Evolutionary conservation across 352 stramenopile species (phyloP).

Genomic region (Hyaloperonospora arabidopsidis): DNA sequence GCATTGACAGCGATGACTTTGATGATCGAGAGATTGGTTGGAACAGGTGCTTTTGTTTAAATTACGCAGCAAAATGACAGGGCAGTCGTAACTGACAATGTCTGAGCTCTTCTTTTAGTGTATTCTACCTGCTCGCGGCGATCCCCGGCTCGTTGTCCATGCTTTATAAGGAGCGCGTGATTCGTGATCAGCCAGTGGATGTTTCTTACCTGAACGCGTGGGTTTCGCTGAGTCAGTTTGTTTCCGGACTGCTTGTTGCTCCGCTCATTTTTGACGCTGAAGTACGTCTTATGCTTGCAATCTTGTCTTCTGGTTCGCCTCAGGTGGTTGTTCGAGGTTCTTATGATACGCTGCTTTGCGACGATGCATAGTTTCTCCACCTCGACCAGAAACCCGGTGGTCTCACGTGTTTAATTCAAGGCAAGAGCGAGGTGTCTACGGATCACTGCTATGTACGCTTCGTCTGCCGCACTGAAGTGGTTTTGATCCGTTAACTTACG

Average conservation of each 20-base stretch:
- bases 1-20: constrained; percentile 49
- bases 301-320: no score
- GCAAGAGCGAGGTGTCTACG: constrained; percentile 50
- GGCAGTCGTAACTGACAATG: constrained; percentile 1
- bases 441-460: constrained; percentile 68
- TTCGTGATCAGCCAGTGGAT: constrained; percentile 79
- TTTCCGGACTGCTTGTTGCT: constrained; percentile 68
- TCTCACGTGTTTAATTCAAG: constrained; percentile 73
- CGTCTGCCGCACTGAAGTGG: not conserved
- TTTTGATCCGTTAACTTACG: not conserved
- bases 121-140: constrained; percentile 74
- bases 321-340: not conserved
- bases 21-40: constrained; percentile 70
- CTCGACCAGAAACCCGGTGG: constrained; percentile 76
- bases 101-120: constrained; percentile 16
- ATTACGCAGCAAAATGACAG: not conserved
- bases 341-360: constrained; percentile 1
- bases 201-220: constrained; percentile 84
- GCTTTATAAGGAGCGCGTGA: constrained; percentile 80
- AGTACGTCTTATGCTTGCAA: constrained; percentile 17
- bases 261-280: constrained; percentile 77
- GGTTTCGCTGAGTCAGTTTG: constrained; percentile 82
- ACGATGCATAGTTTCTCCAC: constrained; percentile 35
- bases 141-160: constrained; percentile 75
- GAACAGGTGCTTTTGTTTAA: constrained; percentile 44